phyloP scores from a whole-genome alignment of 805 yeast genomes.

The Metschnikowia orientalis region DNA sequence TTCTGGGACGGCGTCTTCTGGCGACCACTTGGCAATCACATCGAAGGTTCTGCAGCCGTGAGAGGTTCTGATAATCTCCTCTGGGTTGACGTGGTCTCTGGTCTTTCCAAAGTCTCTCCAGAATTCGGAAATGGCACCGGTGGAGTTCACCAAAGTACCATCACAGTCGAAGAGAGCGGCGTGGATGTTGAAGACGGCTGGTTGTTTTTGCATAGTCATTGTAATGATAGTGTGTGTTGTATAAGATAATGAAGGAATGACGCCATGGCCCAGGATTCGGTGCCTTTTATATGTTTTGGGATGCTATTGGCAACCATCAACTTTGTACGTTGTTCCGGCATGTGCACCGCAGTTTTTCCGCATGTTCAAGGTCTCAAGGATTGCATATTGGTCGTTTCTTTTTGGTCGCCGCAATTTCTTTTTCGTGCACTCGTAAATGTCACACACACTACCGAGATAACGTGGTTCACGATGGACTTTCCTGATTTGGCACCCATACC shows the following conservation, averaged over 20 bases:
- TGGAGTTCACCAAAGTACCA: slow-evolving; percentile 82
- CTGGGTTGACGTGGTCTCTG: slow-evolving; percentile 65
- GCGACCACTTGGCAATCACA: slow-evolving; percentile 68
- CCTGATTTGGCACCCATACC: too few species aligned
- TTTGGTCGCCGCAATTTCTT: too few species aligned
- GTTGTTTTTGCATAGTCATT: slow-evolving; percentile 30
- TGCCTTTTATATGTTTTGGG: slow-evolving; percentile 1
- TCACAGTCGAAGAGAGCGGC: slow-evolving; percentile 76
- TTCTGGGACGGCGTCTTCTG: slow-evolving; percentile 64
- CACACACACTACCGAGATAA: too few species aligned
- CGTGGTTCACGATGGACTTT: too few species aligned
- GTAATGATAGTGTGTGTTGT: too few species aligned
- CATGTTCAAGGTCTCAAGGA: slow-evolving; percentile 1
- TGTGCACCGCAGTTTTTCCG: slow-evolving; percentile 6
- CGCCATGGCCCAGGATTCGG: background rate
- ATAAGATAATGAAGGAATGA: background rate
- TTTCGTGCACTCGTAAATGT: slow-evolving; percentile 2
- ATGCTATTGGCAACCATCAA: too few species aligned
- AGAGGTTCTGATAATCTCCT: slow-evolving; percentile 64
- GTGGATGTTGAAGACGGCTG: slow-evolving; percentile 40
- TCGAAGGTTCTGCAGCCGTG: slow-evolving; percentile 86
- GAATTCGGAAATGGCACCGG: slow-evolving; percentile 75
- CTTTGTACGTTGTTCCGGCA: too few species aligned
- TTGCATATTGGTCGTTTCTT: slow-evolving; percentile 1
- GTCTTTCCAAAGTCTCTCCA: slow-evolving; percentile 72